phyloP scores from a whole-genome alignment of 2,329 filamentous ascomycete genomes.

The Aspergillus eucalypticola region DNA sequence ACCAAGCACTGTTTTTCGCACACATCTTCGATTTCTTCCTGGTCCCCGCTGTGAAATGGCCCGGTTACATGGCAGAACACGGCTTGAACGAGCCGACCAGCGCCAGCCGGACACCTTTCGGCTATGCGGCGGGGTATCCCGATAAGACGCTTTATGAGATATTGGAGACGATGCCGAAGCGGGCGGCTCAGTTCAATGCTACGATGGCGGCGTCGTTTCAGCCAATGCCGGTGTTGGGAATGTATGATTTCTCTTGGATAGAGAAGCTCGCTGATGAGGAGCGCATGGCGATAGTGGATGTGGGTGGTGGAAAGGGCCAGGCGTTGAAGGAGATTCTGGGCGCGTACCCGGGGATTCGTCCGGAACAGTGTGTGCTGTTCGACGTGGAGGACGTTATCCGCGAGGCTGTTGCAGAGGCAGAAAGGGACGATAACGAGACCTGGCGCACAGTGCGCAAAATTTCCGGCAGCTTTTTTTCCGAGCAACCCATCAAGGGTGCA shows the following conservation, averaged over 20 bases:
- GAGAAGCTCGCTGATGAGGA: background rate
- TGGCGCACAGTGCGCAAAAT: background rate
- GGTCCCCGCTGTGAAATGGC: background rate
- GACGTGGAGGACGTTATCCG: background rate
- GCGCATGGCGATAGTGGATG: background rate
- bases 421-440: background rate
- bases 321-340: background rate
- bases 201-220: background rate
- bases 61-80: background rate
- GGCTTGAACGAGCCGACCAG: background rate
- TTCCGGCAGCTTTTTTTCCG: background rate
- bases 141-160: background rate
- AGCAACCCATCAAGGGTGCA: background rate
- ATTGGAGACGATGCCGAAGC: background rate
- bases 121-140: background rate
- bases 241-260: background rate
- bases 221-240: background rate
- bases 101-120: background rate
- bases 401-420: background rate
- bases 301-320: constrained; percentile 2
- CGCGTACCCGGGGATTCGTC: background rate
- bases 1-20: background rate
- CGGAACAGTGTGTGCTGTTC: background rate
- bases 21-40: constrained; percentile 6
- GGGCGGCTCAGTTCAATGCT: background rate